These are phyloP conservation scores for Ceratonia siliqua DNA, from an alignment of 306 rosid species.

Conservation along the genomic window DNA sequence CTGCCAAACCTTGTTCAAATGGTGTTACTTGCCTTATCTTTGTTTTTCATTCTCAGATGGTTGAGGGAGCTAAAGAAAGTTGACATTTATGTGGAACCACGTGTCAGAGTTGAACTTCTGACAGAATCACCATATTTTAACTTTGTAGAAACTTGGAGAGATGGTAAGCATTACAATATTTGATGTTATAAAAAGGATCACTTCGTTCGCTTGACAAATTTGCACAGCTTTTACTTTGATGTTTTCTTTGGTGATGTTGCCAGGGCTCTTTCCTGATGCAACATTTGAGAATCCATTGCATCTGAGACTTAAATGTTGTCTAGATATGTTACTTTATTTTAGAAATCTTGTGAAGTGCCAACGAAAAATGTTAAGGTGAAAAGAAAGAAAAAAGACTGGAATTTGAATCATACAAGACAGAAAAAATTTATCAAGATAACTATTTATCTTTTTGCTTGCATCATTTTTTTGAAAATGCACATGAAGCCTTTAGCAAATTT, in stretches of 20 bases:
- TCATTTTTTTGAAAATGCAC: no score
- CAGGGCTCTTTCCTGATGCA: slow-evolving; percentile 9
- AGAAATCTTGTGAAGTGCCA: neutral
- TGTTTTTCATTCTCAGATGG: slow-evolving; percentile 62
- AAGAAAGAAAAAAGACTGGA: neutral
- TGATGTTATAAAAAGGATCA: slow-evolving; percentile 18
- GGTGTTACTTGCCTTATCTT: slow-evolving; percentile 21
- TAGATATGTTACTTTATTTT: neutral
- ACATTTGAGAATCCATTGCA: slow-evolving; percentile 25
- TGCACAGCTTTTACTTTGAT: slow-evolving; percentile 16
- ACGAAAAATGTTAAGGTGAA: neutral
- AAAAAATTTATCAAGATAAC: neutral
- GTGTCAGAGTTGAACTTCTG: slow-evolving; percentile 69
- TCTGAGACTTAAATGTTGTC: slow-evolving; percentile 4
- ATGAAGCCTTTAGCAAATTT: no score
- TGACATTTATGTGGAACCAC: slow-evolving; percentile 85
- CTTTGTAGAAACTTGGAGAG: slow-evolving; percentile 82
- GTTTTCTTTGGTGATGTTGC: slow-evolving; percentile 11
- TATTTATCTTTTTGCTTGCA: no score
- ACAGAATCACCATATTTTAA: slow-evolving; percentile 75
- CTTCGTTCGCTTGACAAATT: neutral
- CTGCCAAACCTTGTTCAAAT: slow-evolving; percentile 10
- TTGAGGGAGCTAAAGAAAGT: slow-evolving; percentile 72
- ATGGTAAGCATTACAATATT: slow-evolving; percentile 59
- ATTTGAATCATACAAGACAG: neutral